Conservation (phyloP, 2,329 filamentous ascomycete genomes). For the Lecanosticta acicola region DNA sequence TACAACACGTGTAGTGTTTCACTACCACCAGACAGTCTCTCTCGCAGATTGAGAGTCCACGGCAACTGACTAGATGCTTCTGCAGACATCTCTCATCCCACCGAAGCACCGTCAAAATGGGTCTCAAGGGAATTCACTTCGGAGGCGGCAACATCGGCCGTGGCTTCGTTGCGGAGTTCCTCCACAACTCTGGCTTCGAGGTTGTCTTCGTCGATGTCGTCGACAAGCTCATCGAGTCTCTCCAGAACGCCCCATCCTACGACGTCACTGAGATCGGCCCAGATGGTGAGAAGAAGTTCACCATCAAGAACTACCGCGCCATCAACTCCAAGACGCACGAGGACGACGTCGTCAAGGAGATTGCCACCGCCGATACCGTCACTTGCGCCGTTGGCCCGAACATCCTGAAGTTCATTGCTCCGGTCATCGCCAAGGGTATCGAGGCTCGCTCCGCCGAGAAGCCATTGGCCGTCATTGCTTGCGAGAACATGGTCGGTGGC, state of each 20-base stretch:
- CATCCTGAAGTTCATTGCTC: slow-evolving; percentile 92
- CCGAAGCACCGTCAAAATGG: slow-evolving; percentile 21
- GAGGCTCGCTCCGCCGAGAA: slow-evolving; percentile 61
- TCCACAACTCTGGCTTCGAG: slow-evolving; percentile 91
- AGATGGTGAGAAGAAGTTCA: slow-evolving; percentile 73
- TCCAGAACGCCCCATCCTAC: slow-evolving; percentile 74
- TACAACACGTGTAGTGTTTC: too few relatives aligned
- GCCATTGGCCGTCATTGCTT: slow-evolving; percentile 88
- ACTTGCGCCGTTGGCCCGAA: slow-evolving; percentile 97
- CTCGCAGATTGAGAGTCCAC: too few relatives aligned
- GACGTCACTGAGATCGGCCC: slow-evolving; percentile 87
- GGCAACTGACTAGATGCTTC: too few relatives aligned
- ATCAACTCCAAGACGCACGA: slow-evolving; percentile 90
- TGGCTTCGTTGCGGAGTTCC: slow-evolving; percentile 81
- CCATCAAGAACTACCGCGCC: slow-evolving; percentile 91
- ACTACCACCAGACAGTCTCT: too few relatives aligned
- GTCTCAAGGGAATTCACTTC: slow-evolving; percentile 48
- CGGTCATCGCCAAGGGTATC: slow-evolving; percentile 91
- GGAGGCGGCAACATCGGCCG: slow-evolving; percentile 51
- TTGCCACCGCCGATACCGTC: slow-evolving; percentile 79
- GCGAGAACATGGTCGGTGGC: slow-evolving; percentile 94
- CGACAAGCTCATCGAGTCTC: slow-evolving; percentile 69
- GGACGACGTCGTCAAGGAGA: slow-evolving; percentile 74
- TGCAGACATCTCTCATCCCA: slow-evolving; percentile 6
- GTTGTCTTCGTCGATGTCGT: slow-evolving; percentile 96